Base-by-base conservation (phyloP, 1,284 basidiomycete genomes). In the Cutaneotrichosporon cavernicola region DNA sequence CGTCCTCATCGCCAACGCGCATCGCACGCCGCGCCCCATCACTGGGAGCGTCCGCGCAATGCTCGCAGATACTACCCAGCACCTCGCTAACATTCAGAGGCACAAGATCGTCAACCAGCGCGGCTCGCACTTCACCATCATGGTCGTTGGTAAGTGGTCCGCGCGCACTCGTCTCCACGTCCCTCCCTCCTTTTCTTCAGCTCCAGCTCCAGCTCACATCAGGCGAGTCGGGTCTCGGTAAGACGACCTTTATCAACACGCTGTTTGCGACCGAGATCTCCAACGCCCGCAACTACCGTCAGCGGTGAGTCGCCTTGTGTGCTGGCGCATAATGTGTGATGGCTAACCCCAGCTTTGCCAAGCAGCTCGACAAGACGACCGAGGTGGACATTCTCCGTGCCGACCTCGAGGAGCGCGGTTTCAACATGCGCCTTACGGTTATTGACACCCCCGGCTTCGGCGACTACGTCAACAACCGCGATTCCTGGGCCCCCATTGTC, bases 391-490 rank as follows among this genome's bases (percentile, higher is more conserved):
- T 96, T 64, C 91, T 95, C 84, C 95, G 95, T 84, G 92, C 92
- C 65, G 91, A 97, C 83, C 88, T 99, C 36, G 97, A 99, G 82
- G 96, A 99, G 83, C 93, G 97, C 81, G 90, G 93, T 76, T 99
- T 99, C 88, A 97, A 95, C 82, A 95, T 97, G 84, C 98, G 98
- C 86, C 88, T 99, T 68, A 96, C 91, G 31, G 95, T 98, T 77
- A 96, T 99, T 75, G 96, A 99, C 82, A 98, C 95, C 26, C 96
- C 96, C 65, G 96, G 96, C 21, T 99, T 98, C 72, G 96, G 96
- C 49, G 96, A 99, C 89, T 98, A 98, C 77, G 94, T 99, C 83
- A 98, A 99, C 89, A 99, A 99, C 87, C 89, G 93, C 67, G 96
- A 99, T 81, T 93, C 91, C 51, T 99, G 96, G 96, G 85, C 88